These are phyloP conservation scores for Xylaria telfairii DNA, from an alignment of 495 filamentous ascomycete species.

Conservation along the genomic window DNA sequence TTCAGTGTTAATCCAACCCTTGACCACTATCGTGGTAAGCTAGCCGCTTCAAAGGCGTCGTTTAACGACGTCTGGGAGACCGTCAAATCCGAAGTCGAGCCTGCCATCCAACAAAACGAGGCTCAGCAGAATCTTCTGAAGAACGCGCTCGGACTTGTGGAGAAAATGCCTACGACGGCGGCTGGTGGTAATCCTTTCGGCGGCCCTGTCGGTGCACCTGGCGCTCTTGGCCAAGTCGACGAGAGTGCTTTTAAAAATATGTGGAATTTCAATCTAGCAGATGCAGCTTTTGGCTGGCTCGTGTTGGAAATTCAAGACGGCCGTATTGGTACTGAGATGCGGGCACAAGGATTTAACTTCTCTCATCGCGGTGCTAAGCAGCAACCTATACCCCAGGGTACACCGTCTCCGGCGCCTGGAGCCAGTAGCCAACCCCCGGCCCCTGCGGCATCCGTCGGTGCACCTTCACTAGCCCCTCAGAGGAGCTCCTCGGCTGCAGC, in stretches of 20 bases:
- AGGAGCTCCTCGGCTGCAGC: constrained; percentile 42
- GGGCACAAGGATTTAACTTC: constrained; percentile 99
- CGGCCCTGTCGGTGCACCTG: constrained; percentile 75
- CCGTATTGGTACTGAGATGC: constrained; percentile 96
- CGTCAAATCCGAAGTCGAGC: constrained; percentile 91
- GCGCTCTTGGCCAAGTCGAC: constrained; percentile 84
- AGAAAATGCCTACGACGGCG: constrained; percentile 93
- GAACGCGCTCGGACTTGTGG: constrained; percentile 87
- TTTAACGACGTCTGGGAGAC: constrained; percentile 99
- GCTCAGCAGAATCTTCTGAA: constrained; percentile 88
- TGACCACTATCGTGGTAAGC: constrained; percentile 98
- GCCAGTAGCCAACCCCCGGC: constrained; percentile 44
- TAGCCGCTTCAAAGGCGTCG: constrained; percentile 97
- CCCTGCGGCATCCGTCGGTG: constrained; percentile 46
- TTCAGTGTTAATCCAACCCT: constrained; percentile 98
- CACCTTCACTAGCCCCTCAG: constrained; percentile 41
- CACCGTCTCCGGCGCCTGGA: constrained; percentile 42
- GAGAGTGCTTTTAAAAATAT: constrained; percentile 99
- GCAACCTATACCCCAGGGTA: constrained; percentile 45
- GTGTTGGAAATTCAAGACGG: constrained; percentile 94
- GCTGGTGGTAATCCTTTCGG: constrained; percentile 97
- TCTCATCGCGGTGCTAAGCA: constrained; percentile 80
- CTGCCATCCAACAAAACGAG: constrained; percentile 89
- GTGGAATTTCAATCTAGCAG: constrained; percentile 99
- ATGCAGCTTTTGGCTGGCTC: constrained; percentile 95